Evolutionary conservation across 108 stramenopile genomes (phyloP).

Genomic region (Hondaea fermentalgiana): DNA sequence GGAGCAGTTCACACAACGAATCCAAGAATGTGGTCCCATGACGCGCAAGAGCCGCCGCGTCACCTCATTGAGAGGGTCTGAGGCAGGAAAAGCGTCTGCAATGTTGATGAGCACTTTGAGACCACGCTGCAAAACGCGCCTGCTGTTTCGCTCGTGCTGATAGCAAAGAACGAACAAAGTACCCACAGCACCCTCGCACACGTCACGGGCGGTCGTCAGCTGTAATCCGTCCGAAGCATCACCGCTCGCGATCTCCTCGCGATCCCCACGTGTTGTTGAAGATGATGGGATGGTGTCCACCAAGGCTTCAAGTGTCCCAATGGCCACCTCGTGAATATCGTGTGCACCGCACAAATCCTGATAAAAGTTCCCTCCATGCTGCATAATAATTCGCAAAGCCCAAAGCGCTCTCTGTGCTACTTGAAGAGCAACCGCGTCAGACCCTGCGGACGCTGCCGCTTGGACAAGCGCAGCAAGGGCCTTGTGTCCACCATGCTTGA

Average conservation of each 20-base stretch:
- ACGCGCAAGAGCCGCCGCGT: background rate
- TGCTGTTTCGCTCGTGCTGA: background rate
- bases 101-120: background rate
- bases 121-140: background rate
- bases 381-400: background rate
- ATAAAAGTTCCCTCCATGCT: background rate
- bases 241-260: background rate
- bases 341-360: background rate
- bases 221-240: background rate
- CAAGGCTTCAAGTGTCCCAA: background rate
- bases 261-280: too few relatives aligned
- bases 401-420: background rate
- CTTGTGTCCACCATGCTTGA: background rate
- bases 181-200: background rate
- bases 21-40: conserved; percentile 7
- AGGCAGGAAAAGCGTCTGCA: background rate
- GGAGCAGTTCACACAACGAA: background rate
- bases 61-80: background rate
- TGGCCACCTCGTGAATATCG: background rate
- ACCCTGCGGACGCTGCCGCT: background rate
- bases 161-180: background rate
- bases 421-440: background rate
- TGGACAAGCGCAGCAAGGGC: background rate
- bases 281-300: background rate
- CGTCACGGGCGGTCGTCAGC: background rate